A percentile compares a stretch with the other conserved stretches of the same genome.
Conservation (phyloP, 2,329 filamentous ascomycete species). For the Penicillium sp. region DNA sequence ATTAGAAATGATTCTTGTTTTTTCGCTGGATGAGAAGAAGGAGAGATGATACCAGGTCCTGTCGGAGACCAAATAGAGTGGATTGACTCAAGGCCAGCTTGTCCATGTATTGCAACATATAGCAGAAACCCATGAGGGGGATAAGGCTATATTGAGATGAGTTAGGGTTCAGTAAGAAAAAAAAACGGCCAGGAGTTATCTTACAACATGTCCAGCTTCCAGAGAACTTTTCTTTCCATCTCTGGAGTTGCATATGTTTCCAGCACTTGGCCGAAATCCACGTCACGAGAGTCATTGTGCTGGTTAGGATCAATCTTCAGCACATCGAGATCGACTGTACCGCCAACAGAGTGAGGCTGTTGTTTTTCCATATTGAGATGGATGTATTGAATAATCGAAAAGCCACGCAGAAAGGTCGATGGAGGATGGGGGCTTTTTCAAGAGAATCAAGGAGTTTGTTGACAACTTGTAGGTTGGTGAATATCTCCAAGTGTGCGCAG, state of each 20-base stretch:
- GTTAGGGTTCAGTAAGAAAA: constrained; percentile 34
- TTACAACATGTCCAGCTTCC: constrained; percentile 29
- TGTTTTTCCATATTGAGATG: constrained; percentile 20
- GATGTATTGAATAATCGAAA: not conserved
- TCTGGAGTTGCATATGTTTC: constrained; percentile 24
- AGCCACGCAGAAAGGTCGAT: not conserved
- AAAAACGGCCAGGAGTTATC: constrained; percentile 22
- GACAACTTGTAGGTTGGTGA: too few relatives aligned
- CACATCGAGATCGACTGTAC: constrained; percentile 16
- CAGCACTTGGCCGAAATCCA: constrained; percentile 27
- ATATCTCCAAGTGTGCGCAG: too few relatives aligned
- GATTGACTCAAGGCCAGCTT: constrained; percentile 28
- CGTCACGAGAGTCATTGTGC: constrained; percentile 19
- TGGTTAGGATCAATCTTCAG: constrained; percentile 11
- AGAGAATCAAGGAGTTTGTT: not conserved
- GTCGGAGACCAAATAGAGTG: constrained; percentile 22
- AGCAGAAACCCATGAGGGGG: constrained; percentile 24
- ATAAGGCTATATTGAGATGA: constrained; percentile 26
- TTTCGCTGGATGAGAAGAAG: not conserved
- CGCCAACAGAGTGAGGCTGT: constrained; percentile 2
- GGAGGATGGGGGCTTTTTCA: not conserved
- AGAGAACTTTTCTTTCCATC: constrained; percentile 24
- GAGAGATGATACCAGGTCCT: constrained; percentile 19
- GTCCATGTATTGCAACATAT: constrained; percentile 31
- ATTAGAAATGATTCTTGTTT: not conserved